Evolutionary conservation across 108 stramenopile species (phyloP).

Genomic region (Skeletonema potamos): DNA sequence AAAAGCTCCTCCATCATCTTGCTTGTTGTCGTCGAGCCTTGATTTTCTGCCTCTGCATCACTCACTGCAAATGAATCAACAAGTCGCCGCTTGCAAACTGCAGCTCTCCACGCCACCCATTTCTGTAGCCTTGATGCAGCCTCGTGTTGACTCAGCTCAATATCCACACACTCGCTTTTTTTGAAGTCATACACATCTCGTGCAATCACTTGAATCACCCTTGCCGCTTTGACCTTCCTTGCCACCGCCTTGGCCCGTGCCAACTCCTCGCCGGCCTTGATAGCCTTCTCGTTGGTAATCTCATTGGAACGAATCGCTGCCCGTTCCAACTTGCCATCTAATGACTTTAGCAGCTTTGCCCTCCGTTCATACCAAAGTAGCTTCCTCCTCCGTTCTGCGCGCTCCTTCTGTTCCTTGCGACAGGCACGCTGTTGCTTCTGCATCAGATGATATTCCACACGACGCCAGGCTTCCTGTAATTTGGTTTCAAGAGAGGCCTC

Average conservation of each 20-base stretch:
- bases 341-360: conserved; percentile 5
- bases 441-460: conserved; percentile 7
- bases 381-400: conserved; percentile 22
- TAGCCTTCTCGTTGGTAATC: conserved; percentile 12
- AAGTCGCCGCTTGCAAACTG: conserved; percentile 9
- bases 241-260: conserved; percentile 27
- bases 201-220: conserved; percentile 16
- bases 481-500: conserved; percentile 9
- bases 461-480: background rate
- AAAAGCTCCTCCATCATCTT: conserved; percentile 10
- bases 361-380: conserved; percentile 23
- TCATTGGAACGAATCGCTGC: conserved; percentile 3
- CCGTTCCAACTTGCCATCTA: conserved; percentile 31
- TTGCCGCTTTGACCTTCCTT: conserved; percentile 21
- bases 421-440: conserved; percentile 31
- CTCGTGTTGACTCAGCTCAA: conserved; percentile 21
- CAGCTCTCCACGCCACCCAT: conserved; percentile 20
- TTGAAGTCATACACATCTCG: conserved; percentile 13
- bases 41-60: no score
- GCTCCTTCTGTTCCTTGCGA: conserved; percentile 25
- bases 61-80: background rate
- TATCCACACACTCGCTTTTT: background rate
- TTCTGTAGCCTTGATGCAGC: conserved; percentile 23
- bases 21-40: no score
- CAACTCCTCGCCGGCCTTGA: conserved; percentile 28